A percentile compares a stretch with the other conserved stretches of the same genome.
phyloP scores from a whole-genome alignment of 352 stramenopile genomes.

The Elongisporangium senticosum region DNA sequence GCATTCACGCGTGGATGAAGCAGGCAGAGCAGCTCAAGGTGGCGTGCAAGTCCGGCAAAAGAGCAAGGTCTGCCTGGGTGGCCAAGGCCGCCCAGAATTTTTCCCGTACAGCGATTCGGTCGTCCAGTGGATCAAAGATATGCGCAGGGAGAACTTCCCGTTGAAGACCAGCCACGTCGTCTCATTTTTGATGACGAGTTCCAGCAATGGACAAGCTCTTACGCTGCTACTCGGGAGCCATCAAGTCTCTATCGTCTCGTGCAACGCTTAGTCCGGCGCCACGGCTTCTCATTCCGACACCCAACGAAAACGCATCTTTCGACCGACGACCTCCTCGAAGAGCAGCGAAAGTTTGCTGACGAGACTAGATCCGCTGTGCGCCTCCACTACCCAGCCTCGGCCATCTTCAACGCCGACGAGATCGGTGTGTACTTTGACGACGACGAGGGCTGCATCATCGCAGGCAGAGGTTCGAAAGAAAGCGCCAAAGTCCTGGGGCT shows the following conservation, averaged over 20 bases:
- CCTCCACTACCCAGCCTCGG: not conserved
- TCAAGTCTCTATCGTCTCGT: too few species aligned
- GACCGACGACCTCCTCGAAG: constrained; percentile 4
- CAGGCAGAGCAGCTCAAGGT: too few species aligned
- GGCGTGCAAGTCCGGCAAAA: too few species aligned
- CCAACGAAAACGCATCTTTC: constrained; percentile 13
- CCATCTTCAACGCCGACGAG: constrained; percentile 15
- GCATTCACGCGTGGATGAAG: too few species aligned
- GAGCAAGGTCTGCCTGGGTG: constrained; percentile 12
- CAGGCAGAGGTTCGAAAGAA: constrained; percentile 5
- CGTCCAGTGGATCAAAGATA: constrained; percentile 18
- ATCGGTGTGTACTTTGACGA: too few species aligned
- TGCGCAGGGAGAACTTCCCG: constrained; percentile 15
- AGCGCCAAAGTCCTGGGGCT: not conserved
- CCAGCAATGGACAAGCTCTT: constrained; percentile 4
- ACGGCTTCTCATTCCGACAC: constrained; percentile 14
- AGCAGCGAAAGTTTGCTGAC: constrained; percentile 8
- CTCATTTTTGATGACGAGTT: constrained; percentile 15
- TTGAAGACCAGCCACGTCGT: constrained; percentile 14
- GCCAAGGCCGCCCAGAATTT: constrained; percentile 1
- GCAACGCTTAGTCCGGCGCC: constrained; percentile 4
- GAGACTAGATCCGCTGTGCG: constrained; percentile 1
- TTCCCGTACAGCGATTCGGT: constrained; percentile 15
- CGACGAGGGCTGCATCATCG: constrained; percentile 10
- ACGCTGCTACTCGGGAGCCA: too few species aligned